Conservation (phyloP, 2,329 filamentous ascomycete species). For the Ceratocystis lukuohia region DNA sequence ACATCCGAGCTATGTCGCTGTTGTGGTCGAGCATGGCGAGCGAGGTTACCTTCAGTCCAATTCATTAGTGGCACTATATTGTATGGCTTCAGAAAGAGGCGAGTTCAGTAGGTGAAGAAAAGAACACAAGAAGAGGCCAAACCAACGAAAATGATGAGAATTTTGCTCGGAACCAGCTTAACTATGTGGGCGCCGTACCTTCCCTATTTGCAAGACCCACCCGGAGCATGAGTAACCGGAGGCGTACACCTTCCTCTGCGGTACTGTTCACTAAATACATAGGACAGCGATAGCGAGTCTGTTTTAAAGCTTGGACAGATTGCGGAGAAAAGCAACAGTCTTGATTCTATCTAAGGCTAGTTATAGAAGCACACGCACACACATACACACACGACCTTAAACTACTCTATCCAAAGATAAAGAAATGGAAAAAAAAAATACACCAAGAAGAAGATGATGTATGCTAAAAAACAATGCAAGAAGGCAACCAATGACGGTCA, state of each 20-base stretch:
- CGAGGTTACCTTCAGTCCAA: slow-evolving; percentile 30
- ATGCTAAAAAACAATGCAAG: background rate
- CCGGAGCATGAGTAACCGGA: background rate
- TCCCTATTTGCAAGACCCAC: background rate
- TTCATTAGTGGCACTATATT: slow-evolving; percentile 27
- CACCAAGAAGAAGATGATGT: background rate
- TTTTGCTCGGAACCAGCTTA: background rate
- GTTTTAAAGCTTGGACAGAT: background rate
- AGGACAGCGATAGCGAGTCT: background rate
- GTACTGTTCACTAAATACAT: background rate
- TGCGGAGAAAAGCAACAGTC: background rate
- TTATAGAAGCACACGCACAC: background rate
- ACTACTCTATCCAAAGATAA: background rate
- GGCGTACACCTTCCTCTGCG: background rate
- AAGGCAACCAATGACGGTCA: background rate
- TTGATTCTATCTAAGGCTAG: background rate
- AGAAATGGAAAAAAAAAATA: background rate
- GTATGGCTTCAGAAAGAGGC: background rate
- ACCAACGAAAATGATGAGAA: background rate
- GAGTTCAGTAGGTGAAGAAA: background rate
- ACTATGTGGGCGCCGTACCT: background rate
- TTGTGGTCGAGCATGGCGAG: slow-evolving; percentile 28
- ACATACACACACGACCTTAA: background rate
- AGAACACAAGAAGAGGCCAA: background rate
- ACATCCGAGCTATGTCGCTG: slow-evolving; percentile 26